Conservation (phyloP, 345 rosid species). For the Dovyalis caffra region DNA sequence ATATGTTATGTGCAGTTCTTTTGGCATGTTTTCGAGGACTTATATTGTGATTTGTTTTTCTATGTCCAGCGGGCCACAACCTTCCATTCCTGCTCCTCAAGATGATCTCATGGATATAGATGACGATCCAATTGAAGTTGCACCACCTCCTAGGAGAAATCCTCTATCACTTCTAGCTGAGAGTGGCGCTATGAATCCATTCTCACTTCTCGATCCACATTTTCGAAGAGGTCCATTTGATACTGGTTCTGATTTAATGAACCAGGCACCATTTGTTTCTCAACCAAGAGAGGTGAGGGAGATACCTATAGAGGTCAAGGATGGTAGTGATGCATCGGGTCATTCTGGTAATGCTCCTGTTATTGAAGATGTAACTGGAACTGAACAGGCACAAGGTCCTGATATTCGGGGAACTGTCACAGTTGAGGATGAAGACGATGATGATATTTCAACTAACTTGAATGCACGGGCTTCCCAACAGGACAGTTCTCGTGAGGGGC, state of each 20-base stretch:
- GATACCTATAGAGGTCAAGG: slow-evolving; percentile 83
- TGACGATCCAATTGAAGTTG: slow-evolving; percentile 63
- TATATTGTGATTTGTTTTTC: slow-evolving; percentile 3
- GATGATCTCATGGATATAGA: slow-evolving; percentile 89
- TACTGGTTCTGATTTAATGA: slow-evolving; percentile 41
- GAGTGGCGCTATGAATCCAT: slow-evolving; percentile 37
- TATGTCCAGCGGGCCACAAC: slow-evolving; percentile 7
- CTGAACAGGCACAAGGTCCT: slow-evolving; percentile 45
- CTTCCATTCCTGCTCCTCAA: slow-evolving; percentile 35
- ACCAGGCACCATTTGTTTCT: slow-evolving; percentile 54
- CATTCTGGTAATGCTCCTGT: slow-evolving; percentile 55
- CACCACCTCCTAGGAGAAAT: slow-evolving; percentile 27
- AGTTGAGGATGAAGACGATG: slow-evolving; percentile 58
- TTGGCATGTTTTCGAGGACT: neutral
- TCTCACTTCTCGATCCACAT: slow-evolving; percentile 50
- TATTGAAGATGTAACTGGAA: slow-evolving; percentile 75
- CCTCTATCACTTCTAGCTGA: slow-evolving; percentile 38
- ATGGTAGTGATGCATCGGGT: slow-evolving; percentile 48
- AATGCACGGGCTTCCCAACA: slow-evolving; percentile 24
- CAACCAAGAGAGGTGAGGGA: slow-evolving; percentile 87
- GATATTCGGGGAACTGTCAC: slow-evolving; percentile 52
- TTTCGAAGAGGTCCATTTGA: slow-evolving; percentile 43
- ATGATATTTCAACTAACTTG: slow-evolving; percentile 39
- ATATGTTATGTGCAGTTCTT: neutral
- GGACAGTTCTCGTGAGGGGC: slow-evolving; percentile 24